These are phyloP conservation scores for Beauveria pseudobassiana DNA, from an alignment of 2,329 filamentous ascomycete species.

Conservation along the genomic window DNA sequence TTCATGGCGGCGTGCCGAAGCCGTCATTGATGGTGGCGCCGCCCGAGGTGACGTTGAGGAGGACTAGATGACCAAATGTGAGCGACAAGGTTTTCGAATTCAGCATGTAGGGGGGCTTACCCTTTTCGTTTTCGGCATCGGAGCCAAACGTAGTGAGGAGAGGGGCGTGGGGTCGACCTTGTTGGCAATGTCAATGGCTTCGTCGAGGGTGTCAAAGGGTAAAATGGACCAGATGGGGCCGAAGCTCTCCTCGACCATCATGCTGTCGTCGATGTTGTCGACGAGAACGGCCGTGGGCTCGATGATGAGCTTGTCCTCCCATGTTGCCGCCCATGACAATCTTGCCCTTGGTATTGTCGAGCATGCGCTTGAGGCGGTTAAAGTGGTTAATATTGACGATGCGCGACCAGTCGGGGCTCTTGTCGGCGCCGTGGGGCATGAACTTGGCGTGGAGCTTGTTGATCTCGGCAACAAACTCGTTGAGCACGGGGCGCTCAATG, in stretches of 20 bases:
- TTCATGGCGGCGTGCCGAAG: slow-evolving; percentile 63
- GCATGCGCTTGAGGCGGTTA: slow-evolving; percentile 77
- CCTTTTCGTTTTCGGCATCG: slow-evolving; percentile 66
- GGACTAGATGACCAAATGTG: slow-evolving; percentile 35
- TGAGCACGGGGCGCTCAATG: slow-evolving; percentile 66
- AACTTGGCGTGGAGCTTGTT: slow-evolving; percentile 66
- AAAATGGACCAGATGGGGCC: slow-evolving; percentile 86
- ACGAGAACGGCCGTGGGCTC: slow-evolving; percentile 90
- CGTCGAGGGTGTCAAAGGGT: slow-evolving; percentile 69
- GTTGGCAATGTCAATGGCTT: slow-evolving; percentile 78
- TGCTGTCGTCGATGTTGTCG: slow-evolving; percentile 60
- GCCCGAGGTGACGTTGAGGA: slow-evolving; percentile 57
- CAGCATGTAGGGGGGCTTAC: slow-evolving; percentile 33
- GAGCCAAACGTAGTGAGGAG: slow-evolving; percentile 80
- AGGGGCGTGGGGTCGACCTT: slow-evolving; percentile 76
- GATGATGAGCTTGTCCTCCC: slow-evolving; percentile 75
- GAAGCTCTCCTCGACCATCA: slow-evolving; percentile 81
- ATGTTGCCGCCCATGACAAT: slow-evolving; percentile 80
- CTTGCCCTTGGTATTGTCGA: slow-evolving; percentile 76
- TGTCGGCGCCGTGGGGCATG: slow-evolving; percentile 73
- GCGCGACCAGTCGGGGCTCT: slow-evolving; percentile 69
- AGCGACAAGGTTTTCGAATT: neutral
- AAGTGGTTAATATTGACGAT: slow-evolving; percentile 79
- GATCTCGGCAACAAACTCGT: slow-evolving; percentile 66
- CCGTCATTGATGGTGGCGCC: slow-evolving; percentile 60